Percentiles rank a stretch among this genome's conserved stretches.
These are phyloP conservation scores for Juglanconis oblonga DNA, from an alignment of 2,329 filamentous ascomycete species.

Conservation along the genomic window DNA sequence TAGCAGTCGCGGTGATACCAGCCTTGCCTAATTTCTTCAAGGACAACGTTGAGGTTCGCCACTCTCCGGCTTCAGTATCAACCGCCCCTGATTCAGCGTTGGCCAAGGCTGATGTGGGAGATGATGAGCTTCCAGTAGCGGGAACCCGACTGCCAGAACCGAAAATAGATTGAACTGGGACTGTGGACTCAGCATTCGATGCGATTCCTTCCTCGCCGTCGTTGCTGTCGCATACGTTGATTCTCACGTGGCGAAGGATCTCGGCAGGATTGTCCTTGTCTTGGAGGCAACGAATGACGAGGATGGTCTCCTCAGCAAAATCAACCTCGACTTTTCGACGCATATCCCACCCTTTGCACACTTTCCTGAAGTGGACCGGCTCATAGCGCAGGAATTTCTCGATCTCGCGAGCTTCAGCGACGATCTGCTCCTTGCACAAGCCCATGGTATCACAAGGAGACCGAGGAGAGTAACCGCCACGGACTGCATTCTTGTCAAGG, in stretches of 20 bases:
- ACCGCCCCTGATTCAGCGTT: not conserved
- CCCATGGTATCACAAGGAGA: conserved; percentile 73
- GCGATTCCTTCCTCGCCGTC: not conserved
- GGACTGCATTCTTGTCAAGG: conserved; percentile 62
- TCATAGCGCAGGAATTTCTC: conserved; percentile 70
- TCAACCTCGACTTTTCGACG: conserved; percentile 80
- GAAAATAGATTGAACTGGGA: conserved; percentile 12
- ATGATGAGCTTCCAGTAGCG: not conserved
- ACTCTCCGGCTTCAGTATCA: conserved; percentile 48
- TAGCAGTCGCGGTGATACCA: conserved; percentile 65
- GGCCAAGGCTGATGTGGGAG: not conserved
- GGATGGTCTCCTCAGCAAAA: conserved; percentile 75
- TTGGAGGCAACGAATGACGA: conserved; percentile 72
- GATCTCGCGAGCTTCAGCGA: conserved; percentile 77
- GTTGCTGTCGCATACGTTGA: conserved; percentile 18
- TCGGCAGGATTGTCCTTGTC: conserved; percentile 50
- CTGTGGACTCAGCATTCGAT: not conserved
- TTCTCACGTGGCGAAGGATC: conserved; percentile 44
- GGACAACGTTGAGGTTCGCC: conserved; percentile 60
- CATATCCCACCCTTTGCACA: conserved; percentile 91
- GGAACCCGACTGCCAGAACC: not conserved
- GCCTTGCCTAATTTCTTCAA: conserved; percentile 58
- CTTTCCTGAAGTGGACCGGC: conserved; percentile 74
- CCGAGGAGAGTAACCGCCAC: conserved; percentile 76
- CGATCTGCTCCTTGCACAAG: conserved; percentile 66